Base-by-base conservation (phyloP, 805 yeast genomes). In the Ogataea naganishii region DNA sequence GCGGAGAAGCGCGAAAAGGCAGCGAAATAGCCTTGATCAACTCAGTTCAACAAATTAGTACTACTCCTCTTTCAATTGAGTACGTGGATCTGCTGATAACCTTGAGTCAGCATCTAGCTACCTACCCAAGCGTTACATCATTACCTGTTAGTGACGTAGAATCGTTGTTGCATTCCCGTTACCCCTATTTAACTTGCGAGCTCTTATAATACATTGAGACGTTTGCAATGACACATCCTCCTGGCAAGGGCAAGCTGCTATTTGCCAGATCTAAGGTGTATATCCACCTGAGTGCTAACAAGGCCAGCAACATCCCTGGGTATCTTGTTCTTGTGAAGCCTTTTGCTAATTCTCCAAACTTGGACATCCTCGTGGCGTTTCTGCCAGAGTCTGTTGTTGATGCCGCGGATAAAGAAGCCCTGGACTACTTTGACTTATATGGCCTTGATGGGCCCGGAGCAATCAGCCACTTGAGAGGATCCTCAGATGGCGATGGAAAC, bases 221-320 rank as follows among this genome's bases (percentile, higher is more conserved):
- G n/a, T n/a, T n/a, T n/a, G n/a, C n/a, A n/a, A n/a, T n/a, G n/a
- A n/a, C 23, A 1, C 43, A 31, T 14, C 59, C 57, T 3, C 44
- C 56, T 1, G 59, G 56, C 8, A 68, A 66, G 38, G 72, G 63
- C 4, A 72, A 69, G 39, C 43, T 72, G 27, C 46, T 72, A 11
- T 72, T 61, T 41, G 67, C 58, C 18, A 80, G 79, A 47, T 69
- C 85, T 3, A 77, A 80, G 48, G 92, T 81, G 6, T 86, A 75
- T 51, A 68, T 88, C 4, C 98, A 92, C 53, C 94, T 95, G 4
- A 72, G 92, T 0, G 62, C 70, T 9, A 66, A 76, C 14, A 69
- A 83, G 18, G 64, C 63, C 30, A 95, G 89, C 46, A 88, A 89
- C 48, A 62, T 89, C 14, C 56, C 80, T 0, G 98, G 98, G 3